Percentiles rank a stretch among this genome's conserved stretches.
These are phyloP conservation scores for Colletotrichum lentis DNA, from an alignment of 2,329 filamentous ascomycete genomes.

Conservation along the genomic window DNA sequence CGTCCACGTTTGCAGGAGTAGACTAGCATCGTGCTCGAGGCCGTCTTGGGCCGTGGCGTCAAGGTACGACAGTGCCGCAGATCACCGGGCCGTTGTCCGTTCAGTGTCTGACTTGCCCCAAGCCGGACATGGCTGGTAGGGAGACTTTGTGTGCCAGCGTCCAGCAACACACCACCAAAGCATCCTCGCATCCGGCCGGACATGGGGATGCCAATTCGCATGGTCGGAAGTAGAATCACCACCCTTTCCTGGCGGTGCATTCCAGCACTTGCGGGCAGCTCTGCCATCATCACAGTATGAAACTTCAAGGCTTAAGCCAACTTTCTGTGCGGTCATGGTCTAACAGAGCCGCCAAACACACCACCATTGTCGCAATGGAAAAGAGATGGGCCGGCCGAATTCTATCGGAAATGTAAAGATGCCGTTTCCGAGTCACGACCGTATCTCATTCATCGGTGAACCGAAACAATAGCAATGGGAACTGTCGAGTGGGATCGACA, in stretches of 20 bases:
- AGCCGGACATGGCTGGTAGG: not conserved
- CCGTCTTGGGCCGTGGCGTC: constrained; percentile 16
- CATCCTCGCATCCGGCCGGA: constrained; percentile 1
- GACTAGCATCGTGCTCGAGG: not conserved
- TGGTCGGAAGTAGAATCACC: not conserved
- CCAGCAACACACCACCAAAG: not conserved
- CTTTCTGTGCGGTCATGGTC: too few species aligned
- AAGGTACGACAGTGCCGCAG: constrained; percentile 20
- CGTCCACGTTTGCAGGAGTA: constrained; percentile 16
- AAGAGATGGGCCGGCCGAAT: too few species aligned
- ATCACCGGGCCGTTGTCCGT: constrained; percentile 19
- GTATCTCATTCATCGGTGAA: not conserved
- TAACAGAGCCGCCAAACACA: too few species aligned
- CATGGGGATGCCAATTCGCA: not conserved
- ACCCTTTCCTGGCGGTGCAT: not conserved
- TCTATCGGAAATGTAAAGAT: not conserved
- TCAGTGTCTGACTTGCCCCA: constrained; percentile 6
- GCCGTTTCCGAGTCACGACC: not conserved
- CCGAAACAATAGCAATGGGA: not conserved
- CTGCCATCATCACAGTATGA: too few species aligned
- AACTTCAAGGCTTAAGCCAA: not conserved
- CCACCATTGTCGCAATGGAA: not conserved
- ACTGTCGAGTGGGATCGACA: not conserved
- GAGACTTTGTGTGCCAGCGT: constrained; percentile 2
- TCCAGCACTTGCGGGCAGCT: not conserved